Evolutionary conservation across 345 rosid species (phyloP).

Genomic region (Bruguiera sexangula): DNA sequence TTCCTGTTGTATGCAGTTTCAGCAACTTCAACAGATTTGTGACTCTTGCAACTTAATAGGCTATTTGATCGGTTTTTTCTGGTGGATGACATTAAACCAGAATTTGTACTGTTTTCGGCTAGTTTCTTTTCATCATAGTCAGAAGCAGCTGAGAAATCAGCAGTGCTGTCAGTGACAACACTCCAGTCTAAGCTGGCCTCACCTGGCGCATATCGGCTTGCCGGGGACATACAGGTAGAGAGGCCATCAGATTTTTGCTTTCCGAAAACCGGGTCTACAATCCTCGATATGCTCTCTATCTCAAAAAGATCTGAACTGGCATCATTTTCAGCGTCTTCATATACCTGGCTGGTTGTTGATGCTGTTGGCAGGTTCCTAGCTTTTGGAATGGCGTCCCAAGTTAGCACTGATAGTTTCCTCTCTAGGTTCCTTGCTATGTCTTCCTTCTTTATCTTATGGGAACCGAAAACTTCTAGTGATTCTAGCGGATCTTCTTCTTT

Average conservation of each 20-base stretch:
- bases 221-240: constrained; percentile 31
- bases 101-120: neutral
- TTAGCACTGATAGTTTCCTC: constrained; percentile 59
- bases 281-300: constrained; percentile 50
- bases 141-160: constrained; percentile 40
- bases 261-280: constrained; percentile 29
- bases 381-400: constrained; percentile 71
- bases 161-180: constrained; percentile 56
- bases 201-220: constrained; percentile 41
- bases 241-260: constrained; percentile 38
- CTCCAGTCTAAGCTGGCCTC: constrained; percentile 67
- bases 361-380: constrained; percentile 21
- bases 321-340: constrained; percentile 53
- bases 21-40: constrained; percentile 46
- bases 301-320: constrained; percentile 71
- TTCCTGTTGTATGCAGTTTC: constrained; percentile 35
- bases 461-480: constrained; percentile 48
- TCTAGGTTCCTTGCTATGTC: constrained; percentile 45
- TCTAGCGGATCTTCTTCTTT: constrained; percentile 31
- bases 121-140: constrained; percentile 34
- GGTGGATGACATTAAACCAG: constrained; percentile 6
- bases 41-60: constrained; percentile 45
- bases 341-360: constrained; percentile 17
- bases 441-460: constrained; percentile 26
- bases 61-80: constrained; percentile 23